Evolutionary conservation across 306 rosid genomes (phyloP).

Genomic region (Neltuma alba): DNA sequence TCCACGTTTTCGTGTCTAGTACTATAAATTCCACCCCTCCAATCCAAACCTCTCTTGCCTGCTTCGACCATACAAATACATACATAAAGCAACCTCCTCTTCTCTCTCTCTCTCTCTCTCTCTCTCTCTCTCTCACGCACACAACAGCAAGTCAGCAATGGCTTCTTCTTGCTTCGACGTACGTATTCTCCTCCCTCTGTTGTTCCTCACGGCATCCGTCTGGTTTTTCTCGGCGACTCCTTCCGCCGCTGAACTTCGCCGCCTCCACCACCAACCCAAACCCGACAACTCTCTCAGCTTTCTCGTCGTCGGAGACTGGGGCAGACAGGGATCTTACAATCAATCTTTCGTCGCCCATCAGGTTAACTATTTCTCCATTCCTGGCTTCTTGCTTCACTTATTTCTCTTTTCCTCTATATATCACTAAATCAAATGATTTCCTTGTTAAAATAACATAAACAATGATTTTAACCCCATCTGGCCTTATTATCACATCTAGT

Average conservation of each 20-base stretch:
- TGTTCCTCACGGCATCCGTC: background rate
- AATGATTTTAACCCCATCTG: background rate
- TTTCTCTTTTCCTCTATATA: background rate
- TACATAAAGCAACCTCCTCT: too few relatives aligned
- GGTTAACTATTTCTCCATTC: constrained; percentile 38
- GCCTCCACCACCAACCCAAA: constrained; percentile 36
- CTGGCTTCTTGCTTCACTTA: background rate
- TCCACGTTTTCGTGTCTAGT: background rate
- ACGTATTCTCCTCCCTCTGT: background rate
- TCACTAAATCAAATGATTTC: background rate
- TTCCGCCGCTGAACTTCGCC: constrained; percentile 40
- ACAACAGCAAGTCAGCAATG: constrained; percentile 34
- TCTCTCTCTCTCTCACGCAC: background rate
- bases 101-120: background rate
- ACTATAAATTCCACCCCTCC: background rate
- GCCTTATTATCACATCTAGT: background rate
- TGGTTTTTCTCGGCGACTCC: constrained; percentile 19
- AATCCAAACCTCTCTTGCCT: background rate
- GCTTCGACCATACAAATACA: background rate
- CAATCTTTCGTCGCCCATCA: constrained; percentile 68
- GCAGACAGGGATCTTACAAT: constrained; percentile 63
- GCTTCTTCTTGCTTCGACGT: constrained; percentile 21
- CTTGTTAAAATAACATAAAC: background rate
- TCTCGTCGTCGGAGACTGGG: constrained; percentile 80
- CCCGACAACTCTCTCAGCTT: constrained; percentile 48